Evolutionary conservation across 2,329 filamentous ascomycete genomes (phyloP).

Genomic region (Xylariaceae sp.): DNA sequence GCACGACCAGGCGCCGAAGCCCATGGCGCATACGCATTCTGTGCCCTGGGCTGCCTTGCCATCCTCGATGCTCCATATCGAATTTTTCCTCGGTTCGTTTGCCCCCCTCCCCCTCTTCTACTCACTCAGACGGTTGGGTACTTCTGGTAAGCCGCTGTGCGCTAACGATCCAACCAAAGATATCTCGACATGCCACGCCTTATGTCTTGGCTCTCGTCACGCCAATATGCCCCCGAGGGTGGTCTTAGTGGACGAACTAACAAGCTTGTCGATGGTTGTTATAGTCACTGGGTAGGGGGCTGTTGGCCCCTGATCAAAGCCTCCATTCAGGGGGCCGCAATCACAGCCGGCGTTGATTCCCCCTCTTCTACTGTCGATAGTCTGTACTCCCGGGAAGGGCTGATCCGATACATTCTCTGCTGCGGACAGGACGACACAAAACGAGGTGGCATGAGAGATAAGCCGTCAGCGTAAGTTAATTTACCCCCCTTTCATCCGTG

Average conservation of each 20-base stretch:
- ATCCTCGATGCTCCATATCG: conserved; percentile 75
- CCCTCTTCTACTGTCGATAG: conserved; percentile 25
- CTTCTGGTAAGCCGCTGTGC: conserved; percentile 25
- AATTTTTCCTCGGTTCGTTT: conserved; percentile 63
- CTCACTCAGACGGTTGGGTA: conserved; percentile 34
- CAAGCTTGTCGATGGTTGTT: conserved; percentile 96
- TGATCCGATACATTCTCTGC: conserved; percentile 82
- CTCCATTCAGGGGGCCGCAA: conserved; percentile 53
- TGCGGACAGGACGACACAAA: conserved; percentile 72
- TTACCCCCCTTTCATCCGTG: conserved; percentile 8
- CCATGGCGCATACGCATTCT: conserved; percentile 95
- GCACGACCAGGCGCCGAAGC: conserved; percentile 82
- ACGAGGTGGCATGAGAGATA: conserved; percentile 82
- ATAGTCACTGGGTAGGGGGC: conserved; percentile 94
- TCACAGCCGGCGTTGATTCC: conserved; percentile 18
- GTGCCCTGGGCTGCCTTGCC: conserved; percentile 80
- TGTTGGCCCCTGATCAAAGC: conserved; percentile 92
- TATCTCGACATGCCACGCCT: conserved; percentile 72
- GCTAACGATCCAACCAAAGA: conserved; percentile 38
- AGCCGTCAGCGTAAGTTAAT: conserved; percentile 72
- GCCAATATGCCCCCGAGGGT: conserved; percentile 86
- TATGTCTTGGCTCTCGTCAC: conserved; percentile 80
- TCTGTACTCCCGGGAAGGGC: conserved; percentile 70
- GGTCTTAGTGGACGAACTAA: conserved; percentile 92
- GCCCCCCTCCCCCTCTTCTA: conserved; percentile 19